These are phyloP conservation scores for Phytophthora boehmeriae DNA, from an alignment of 352 stramenopile species.

Conservation along the genomic window DNA sequence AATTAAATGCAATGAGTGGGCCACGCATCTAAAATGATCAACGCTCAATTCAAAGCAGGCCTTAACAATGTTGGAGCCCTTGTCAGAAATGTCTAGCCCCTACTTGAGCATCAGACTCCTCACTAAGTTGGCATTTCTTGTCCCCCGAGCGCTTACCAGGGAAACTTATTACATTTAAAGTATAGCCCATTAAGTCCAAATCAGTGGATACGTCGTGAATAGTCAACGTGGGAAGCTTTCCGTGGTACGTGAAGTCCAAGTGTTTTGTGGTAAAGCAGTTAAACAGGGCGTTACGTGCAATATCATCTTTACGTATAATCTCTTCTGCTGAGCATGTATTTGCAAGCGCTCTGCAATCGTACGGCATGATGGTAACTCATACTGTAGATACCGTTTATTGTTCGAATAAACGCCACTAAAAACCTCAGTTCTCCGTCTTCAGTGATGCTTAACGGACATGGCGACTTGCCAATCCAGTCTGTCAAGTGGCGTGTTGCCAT, in stretches of 20 bases:
- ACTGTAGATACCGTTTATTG: slow-evolving; percentile 20
- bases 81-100: slow-evolving; percentile 9
- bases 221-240: slow-evolving; percentile 8
- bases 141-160: background rate
- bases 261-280: slow-evolving; percentile 12
- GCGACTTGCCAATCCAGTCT: slow-evolving; percentile 4
- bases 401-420: slow-evolving; percentile 9
- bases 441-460: background rate
- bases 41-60: too few relatives aligned
- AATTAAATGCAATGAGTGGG: too few relatives aligned
- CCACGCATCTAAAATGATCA: too few relatives aligned
- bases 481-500: slow-evolving; percentile 4
- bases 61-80: slow-evolving; percentile 14
- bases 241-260: slow-evolving; percentile 11
- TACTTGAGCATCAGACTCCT: slow-evolving; percentile 6
- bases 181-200: background rate
- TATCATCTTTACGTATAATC: background rate
- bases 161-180: background rate
- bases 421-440: slow-evolving; percentile 7
- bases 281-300: background rate
- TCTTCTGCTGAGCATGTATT: slow-evolving; percentile 4
- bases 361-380: slow-evolving; percentile 7
- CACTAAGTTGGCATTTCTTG: background rate
- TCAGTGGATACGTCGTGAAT: slow-evolving; percentile 4
- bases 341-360: slow-evolving; percentile 16